Evolutionary conservation across 2,329 filamentous ascomycete species (phyloP).

Genomic region (Paraconiothyrium brasiliense): DNA sequence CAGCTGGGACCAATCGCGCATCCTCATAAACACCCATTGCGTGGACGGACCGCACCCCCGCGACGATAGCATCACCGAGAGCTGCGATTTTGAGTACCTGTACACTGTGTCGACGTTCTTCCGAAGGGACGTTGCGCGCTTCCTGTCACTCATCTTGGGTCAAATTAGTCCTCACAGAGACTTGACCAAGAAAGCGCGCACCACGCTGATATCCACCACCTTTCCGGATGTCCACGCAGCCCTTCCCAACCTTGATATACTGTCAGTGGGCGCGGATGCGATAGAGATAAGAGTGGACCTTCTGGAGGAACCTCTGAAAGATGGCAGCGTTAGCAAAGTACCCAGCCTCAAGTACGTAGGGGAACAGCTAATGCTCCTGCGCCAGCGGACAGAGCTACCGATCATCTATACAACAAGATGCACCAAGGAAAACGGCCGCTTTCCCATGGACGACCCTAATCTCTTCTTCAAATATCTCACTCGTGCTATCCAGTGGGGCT

Average conservation of each 20-base stretch:
- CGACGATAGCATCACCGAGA: conserved; percentile 70
- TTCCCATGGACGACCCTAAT: conserved; percentile 81
- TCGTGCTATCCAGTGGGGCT: conserved; percentile 86
- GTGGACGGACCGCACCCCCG: conserved; percentile 70
- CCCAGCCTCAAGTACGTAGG: conserved; percentile 86
- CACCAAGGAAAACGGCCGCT: conserved; percentile 81
- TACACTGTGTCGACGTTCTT: conserved; percentile 78
- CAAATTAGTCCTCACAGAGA: conserved; percentile 82
- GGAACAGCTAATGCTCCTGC: conserved; percentile 83
- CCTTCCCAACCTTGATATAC: conserved; percentile 83
- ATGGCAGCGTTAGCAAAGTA: conserved; percentile 70
- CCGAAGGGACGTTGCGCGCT: conserved; percentile 78
- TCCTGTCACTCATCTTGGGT: conserved; percentile 80
- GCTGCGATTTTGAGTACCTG: conserved; percentile 86
- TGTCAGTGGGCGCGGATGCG: conserved; percentile 86
- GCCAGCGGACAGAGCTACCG: conserved; percentile 85
- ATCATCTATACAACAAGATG: conserved; percentile 90
- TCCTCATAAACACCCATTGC: conserved; percentile 80
- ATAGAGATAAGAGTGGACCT: conserved; percentile 87
- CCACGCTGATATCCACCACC: conserved; percentile 86
- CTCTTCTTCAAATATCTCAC: conserved; percentile 83
- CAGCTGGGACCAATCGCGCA: conserved; percentile 66
- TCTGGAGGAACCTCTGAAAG: conserved; percentile 73
- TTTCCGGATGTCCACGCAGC: conserved; percentile 87
- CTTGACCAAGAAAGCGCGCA: conserved; percentile 78